Base-by-base conservation (phyloP, 805 yeast species). In the Wickerhamiella siamensis region DNA sequence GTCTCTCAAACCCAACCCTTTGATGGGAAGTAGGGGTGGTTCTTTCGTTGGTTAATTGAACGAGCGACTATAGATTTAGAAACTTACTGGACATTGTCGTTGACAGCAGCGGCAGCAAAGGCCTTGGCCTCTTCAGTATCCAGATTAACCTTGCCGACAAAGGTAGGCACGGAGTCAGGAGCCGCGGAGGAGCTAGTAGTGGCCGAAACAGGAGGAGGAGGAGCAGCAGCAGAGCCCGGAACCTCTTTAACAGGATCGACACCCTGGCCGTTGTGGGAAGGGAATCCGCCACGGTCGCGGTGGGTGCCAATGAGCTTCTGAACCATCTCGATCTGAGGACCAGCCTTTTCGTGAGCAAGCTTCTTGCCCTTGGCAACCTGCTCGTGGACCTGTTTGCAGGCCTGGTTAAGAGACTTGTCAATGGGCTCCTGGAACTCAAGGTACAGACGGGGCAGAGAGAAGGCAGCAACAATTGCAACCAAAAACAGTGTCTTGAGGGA, bases 401-500 rank as follows among this genome's bases (percentile, higher is more conserved):
- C 52, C 26, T 43, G 31, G 31, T 44, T 52, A 20, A 59, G 37
- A 31, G 49, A 48, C 33, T 72, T 72, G 63, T 81, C 86, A 56
- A 87, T 80, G 67, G 82, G 79, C 56, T 70, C 70, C 70, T 83
- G 77, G 72, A 81, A 76, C 51, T 70, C 70, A 53, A 73, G 64
- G 69, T 87, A 88, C 47, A 79, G 55, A 22, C 71, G 73, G 45
- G 97, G 97, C 36, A 73, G 65, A 35, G 93, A 62, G 71, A 88
- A 88, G 14, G 79, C 70, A 17, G 67, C 56, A 38, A 82, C 60
- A 38, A 77, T 75, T 35, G 74, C 60, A 39, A 72, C 58, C 51
- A 79, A 67, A 24, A 76, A 54, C 51, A 86, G 62, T 22, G 79
- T 67, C 73, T 79, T 80, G 43, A 87, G 61, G 19, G 93, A 74